phyloP scores from a whole-genome alignment of 2,329 filamentous ascomycete species.

The Penicillium sp. region DNA sequence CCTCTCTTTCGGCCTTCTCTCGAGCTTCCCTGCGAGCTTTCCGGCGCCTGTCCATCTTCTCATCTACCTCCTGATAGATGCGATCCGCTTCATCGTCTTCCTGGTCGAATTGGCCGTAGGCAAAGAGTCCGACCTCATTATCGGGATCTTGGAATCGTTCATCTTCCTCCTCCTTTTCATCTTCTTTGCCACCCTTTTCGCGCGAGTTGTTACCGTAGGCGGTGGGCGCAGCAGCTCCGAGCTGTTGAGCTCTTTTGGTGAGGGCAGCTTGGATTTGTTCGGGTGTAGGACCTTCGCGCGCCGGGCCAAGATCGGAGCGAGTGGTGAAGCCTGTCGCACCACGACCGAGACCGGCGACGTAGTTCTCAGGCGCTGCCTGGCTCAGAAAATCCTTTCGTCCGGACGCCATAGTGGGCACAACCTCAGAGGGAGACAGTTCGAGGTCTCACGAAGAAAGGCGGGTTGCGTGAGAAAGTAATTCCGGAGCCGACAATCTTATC shows the following conservation, averaged over 20 bases:
- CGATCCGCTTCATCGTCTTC: slow-evolving; percentile 97
- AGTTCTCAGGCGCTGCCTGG: slow-evolving; percentile 82
- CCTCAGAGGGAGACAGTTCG: background rate
- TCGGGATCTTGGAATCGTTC: slow-evolving; percentile 93
- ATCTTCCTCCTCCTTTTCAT: slow-evolving; percentile 72
- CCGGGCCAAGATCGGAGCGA: slow-evolving; percentile 91
- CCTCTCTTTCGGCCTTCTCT: slow-evolving; percentile 85
- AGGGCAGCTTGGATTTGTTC: slow-evolving; percentile 98
- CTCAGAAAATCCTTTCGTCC: slow-evolving; percentile 81
- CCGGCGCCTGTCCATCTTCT: slow-evolving; percentile 90
- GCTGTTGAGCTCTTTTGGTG: slow-evolving; percentile 84
- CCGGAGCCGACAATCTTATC: slow-evolving; percentile 30
- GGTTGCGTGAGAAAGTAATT: slow-evolving; percentile 17
- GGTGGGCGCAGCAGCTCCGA: slow-evolving; percentile 70
- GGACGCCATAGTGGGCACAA: slow-evolving; percentile 52
- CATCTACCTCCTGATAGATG: slow-evolving; percentile 94
- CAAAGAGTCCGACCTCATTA: slow-evolving; percentile 94
- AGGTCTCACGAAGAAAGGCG: slow-evolving; percentile 10
- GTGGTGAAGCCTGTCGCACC: slow-evolving; percentile 98
- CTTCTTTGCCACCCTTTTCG: slow-evolving; percentile 63
- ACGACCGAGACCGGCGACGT: slow-evolving; percentile 94
- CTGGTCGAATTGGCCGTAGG: slow-evolving; percentile 92
- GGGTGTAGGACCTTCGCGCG: slow-evolving; percentile 90
- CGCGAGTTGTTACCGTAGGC: slow-evolving; percentile 69
- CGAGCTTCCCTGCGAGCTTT: slow-evolving; percentile 91